A percentile compares a stretch with the other conserved stretches of the same genome.
Conservation (phyloP, 805 yeast species). For the Ogataea trehaloabstinens region DNA sequence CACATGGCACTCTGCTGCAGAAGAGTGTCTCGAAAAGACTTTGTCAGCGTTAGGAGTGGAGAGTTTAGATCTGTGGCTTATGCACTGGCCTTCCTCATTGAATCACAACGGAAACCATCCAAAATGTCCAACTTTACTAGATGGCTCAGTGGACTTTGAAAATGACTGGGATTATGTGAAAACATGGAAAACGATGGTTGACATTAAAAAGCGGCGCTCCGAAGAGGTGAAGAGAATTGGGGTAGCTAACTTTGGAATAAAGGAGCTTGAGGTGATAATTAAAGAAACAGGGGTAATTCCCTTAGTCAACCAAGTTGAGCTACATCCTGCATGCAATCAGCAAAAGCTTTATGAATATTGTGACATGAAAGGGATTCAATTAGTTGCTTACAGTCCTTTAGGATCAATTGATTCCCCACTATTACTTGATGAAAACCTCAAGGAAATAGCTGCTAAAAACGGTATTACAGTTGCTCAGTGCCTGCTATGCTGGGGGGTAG, state of each 20-base stretch:
- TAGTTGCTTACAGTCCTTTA: conserved; percentile 44
- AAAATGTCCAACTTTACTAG: conserved; percentile 27
- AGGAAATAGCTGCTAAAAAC: conserved; percentile 52
- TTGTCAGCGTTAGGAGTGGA: conserved; percentile 36
- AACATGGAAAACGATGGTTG: conserved; percentile 67
- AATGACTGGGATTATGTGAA: conserved; percentile 53
- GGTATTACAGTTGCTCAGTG: conserved; percentile 50
- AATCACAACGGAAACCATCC: conserved; percentile 22
- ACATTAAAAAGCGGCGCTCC: conserved; percentile 52
- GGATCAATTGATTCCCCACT: conserved; percentile 43
- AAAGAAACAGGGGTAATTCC: conserved; percentile 37
- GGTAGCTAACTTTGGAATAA: conserved; percentile 36
- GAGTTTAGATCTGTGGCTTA: conserved; percentile 44
- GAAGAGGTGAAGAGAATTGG: conserved; percentile 43
- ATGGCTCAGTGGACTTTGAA: conserved; percentile 21
- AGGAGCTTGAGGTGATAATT: conserved; percentile 33
- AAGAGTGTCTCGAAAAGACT: conserved; percentile 36
- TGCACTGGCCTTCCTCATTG: conserved; percentile 45
- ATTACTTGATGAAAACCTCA: conserved; percentile 30
- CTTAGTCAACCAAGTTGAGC: conserved; percentile 44
- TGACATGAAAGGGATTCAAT: conserved; percentile 27
- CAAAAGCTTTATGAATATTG: conserved; percentile 31
- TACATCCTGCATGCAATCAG: conserved; percentile 42
- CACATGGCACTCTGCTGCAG: conserved; percentile 32
- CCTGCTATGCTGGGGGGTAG: conserved; percentile 37